Conservation (phyloP, 2,329 filamentous ascomycete genomes). For the Rosellinia necatrix region DNA sequence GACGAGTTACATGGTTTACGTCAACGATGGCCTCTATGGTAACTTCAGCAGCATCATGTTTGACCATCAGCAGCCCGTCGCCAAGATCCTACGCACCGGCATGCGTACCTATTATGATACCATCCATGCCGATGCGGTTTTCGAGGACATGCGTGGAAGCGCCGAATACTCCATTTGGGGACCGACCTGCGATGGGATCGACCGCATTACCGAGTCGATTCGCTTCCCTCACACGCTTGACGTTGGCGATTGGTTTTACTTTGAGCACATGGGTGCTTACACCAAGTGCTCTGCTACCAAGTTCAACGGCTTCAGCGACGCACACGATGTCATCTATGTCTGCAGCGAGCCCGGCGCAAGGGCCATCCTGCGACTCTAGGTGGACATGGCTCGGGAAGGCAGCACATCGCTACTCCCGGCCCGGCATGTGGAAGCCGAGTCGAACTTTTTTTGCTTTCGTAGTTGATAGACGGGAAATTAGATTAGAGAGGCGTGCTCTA, state of each 20-base stretch:
- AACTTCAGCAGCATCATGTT: slow-evolving; percentile 99
- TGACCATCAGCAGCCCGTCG: slow-evolving; percentile 90
- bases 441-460: background rate
- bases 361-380: slow-evolving; percentile 62
- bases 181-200: slow-evolving; percentile 96
- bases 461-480: slow-evolving; percentile 19
- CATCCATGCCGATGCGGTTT: slow-evolving; percentile 51
- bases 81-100: slow-evolving; percentile 74
- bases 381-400: background rate
- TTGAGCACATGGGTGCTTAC: slow-evolving; percentile 98
- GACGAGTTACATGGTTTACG: slow-evolving; percentile 91
- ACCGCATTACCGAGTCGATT: slow-evolving; percentile 85
- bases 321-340: slow-evolving; percentile 91
- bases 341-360: slow-evolving; percentile 88
- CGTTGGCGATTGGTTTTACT: slow-evolving; percentile 97
- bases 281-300: slow-evolving; percentile 96
- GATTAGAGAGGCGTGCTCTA: slow-evolving; percentile 12
- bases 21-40: slow-evolving; percentile 97
- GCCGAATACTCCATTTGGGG: slow-evolving; percentile 97
- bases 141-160: slow-evolving; percentile 49
- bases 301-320: slow-evolving; percentile 96
- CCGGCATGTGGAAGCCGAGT: slow-evolving; percentile 1
- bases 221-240: slow-evolving; percentile 77
- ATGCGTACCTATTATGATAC: slow-evolving; percentile 63
- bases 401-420: background rate